A percentile compares a stretch with the other conserved stretches of the same genome.
phyloP scores from a whole-genome alignment of 1,284 basidiomycete species.

The Puccinia sorghi region DNA sequence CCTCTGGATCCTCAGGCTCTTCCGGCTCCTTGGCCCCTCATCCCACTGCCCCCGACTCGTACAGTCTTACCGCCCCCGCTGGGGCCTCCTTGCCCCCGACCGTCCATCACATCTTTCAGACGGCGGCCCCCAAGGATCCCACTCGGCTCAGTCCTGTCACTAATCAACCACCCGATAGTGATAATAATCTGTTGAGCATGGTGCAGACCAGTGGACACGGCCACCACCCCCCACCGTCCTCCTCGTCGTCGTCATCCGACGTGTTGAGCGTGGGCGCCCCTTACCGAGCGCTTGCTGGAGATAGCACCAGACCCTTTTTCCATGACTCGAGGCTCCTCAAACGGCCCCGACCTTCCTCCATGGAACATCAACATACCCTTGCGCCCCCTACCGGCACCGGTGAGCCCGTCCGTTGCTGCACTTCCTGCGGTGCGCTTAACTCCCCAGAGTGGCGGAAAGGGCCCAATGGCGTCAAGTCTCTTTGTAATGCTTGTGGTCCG shows the following conservation, averaged over 20 bases:
- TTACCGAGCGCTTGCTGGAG: background rate
- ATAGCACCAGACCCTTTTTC: background rate
- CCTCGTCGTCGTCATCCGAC: too few species aligned
- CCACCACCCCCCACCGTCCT: too few species aligned
- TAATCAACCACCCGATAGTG: too few species aligned
- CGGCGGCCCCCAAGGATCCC: too few species aligned
- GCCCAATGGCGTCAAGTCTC: conserved; percentile 26
- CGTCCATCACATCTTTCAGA: too few species aligned
- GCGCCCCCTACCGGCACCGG: background rate
- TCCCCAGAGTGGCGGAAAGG: conserved; percentile 47
- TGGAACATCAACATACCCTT: background rate
- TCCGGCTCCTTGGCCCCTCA: background rate
- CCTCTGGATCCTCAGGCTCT: conserved; percentile 1
- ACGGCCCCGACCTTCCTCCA: background rate
- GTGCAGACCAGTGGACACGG: too few species aligned
- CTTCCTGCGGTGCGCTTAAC: conserved; percentile 35
- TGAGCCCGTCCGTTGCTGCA: conserved; percentile 8
- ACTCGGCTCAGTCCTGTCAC: too few species aligned
- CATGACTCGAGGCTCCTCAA: background rate
- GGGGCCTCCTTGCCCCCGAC: too few species aligned
- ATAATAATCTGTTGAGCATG: too few species aligned
- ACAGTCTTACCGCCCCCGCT: too few species aligned
- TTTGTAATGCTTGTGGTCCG: conserved; percentile 46
- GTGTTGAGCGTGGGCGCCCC: too few species aligned
- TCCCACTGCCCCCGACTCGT: background rate